Percentiles rank a stretch among this genome's conserved stretches.
Evolutionary conservation across 2,329 filamentous ascomycete species (phyloP).

Genomic region (Amphichorda felina): DNA sequence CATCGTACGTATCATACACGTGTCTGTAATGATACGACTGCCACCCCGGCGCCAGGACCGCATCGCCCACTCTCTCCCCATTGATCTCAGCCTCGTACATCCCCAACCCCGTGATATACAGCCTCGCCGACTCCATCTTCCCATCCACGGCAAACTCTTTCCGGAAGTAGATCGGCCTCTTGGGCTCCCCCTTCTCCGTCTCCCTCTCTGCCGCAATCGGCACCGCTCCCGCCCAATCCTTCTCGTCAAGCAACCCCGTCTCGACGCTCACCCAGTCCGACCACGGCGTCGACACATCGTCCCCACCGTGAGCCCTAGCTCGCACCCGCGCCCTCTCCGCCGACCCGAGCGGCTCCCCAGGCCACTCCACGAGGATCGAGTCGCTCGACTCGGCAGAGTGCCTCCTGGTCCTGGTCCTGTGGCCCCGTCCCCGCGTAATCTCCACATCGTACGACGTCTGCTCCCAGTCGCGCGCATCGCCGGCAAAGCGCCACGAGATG

Average conservation of each 20-base stretch:
- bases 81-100: constrained; percentile 36
- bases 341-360: constrained; percentile 17
- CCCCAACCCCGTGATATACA: constrained; percentile 34
- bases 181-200: constrained; percentile 13
- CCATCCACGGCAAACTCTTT: constrained; percentile 16
- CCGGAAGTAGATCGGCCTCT: constrained; percentile 18
- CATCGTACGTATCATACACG: constrained; percentile 41
- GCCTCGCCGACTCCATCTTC: constrained; percentile 19
- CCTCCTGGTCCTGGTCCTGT: constrained; percentile 1
- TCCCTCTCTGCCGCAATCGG: constrained; percentile 16
- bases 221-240: constrained; percentile 17
- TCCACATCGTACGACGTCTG: constrained; percentile 32
- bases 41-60: constrained; percentile 38
- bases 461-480: constrained; percentile 23
- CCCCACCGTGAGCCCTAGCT: constrained; percentile 17
- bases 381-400: constrained; percentile 17
- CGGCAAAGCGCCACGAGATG: constrained; percentile 33
- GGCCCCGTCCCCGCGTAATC: constrained; percentile 17
- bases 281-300: constrained; percentile 11
- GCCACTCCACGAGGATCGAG: constrained; percentile 32
- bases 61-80: constrained; percentile 24
- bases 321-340: constrained; percentile 19
- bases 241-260: constrained; percentile 15
- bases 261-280: constrained; percentile 20
- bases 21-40: constrained; percentile 35